Evolutionary conservation across 108 stramenopile genomes (phyloP).

Genomic region (Cyclostephanos invisitatus): DNA sequence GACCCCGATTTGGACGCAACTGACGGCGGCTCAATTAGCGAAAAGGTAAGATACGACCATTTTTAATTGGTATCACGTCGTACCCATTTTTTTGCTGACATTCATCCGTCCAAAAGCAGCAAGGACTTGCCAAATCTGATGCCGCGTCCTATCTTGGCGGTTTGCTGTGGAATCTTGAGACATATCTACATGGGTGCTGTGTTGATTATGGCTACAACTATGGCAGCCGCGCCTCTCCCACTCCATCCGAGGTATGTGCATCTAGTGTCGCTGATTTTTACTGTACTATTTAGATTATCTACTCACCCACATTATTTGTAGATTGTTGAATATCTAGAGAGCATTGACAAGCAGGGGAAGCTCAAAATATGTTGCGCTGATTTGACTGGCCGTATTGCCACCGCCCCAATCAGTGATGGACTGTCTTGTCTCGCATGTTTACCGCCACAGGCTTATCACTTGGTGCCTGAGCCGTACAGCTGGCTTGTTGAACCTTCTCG

Average conservation of each 20-base stretch:
- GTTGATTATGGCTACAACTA: slow-evolving; percentile 80
- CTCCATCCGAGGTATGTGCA: slow-evolving; percentile 38
- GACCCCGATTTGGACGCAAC: slow-evolving; percentile 24
- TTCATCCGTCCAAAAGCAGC: not conserved
- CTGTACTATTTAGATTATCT: slow-evolving; percentile 11
- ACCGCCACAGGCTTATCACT: slow-evolving; percentile 63
- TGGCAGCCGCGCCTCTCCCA: slow-evolving; percentile 62
- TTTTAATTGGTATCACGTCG: not conserved
- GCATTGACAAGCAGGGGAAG: slow-evolving; percentile 7
- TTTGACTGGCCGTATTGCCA: slow-evolving; percentile 29
- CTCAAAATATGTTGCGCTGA: slow-evolving; percentile 24
- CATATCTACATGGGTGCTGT: slow-evolving; percentile 75
- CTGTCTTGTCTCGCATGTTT: slow-evolving; percentile 77
- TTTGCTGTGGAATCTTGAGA: slow-evolving; percentile 86
- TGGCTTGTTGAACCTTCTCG: slow-evolving; percentile 38
- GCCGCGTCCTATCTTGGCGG: slow-evolving; percentile 74
- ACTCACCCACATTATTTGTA: not conserved
- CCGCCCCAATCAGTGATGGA: slow-evolving; percentile 62
- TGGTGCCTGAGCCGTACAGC: slow-evolving; percentile 74
- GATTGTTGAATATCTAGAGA: slow-evolving; percentile 29
- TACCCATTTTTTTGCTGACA: slow-evolving; percentile 9
- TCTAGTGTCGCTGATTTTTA: slow-evolving; percentile 42
- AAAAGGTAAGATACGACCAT: slow-evolving; percentile 1
- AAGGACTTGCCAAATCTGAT: slow-evolving; percentile 43
- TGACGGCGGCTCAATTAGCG: slow-evolving; percentile 11